These are phyloP conservation scores for Claviceps capensis DNA, from an alignment of 2,329 filamentous ascomycete genomes.

Conservation along the genomic window DNA sequence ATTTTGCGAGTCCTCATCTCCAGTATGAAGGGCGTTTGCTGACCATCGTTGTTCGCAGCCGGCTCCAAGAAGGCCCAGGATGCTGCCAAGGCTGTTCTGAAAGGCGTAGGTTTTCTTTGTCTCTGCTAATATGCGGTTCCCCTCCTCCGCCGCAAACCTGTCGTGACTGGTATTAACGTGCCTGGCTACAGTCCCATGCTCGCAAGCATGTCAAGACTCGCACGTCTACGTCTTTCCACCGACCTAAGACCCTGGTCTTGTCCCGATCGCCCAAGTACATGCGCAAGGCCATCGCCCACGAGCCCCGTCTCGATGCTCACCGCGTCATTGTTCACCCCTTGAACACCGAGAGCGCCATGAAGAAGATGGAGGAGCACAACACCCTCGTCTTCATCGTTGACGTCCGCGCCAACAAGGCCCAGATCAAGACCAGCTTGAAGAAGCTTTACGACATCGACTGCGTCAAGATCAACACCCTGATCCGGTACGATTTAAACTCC, in stretches of 20 bases:
- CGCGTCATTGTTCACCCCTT: slow-evolving; percentile 96
- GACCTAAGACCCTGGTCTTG: slow-evolving; percentile 88
- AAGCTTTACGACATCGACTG: slow-evolving; percentile 98
- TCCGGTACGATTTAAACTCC: slow-evolving; percentile 50
- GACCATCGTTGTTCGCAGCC: slow-evolving; percentile 47
- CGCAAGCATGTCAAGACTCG: slow-evolving; percentile 92
- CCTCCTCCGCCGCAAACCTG: neutral
- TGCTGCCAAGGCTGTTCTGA: slow-evolving; percentile 91
- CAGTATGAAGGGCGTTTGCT: slow-evolving; percentile 50
- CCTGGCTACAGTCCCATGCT: slow-evolving; percentile 29
- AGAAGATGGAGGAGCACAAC: slow-evolving; percentile 99
- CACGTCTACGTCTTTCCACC: slow-evolving; percentile 89
- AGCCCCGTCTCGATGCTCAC: slow-evolving; percentile 87
- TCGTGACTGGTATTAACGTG: neutral
- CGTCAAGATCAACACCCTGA: slow-evolving; percentile 98
- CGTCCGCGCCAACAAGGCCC: slow-evolving; percentile 97
- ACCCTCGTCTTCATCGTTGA: slow-evolving; percentile 97
- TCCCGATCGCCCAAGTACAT: slow-evolving; percentile 90
- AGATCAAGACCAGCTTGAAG: slow-evolving; percentile 97
- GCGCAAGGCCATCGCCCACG: slow-evolving; percentile 84
- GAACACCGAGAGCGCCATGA: slow-evolving; percentile 99
- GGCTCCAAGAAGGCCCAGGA: slow-evolving; percentile 76
- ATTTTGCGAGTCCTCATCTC: slow-evolving; percentile 58
- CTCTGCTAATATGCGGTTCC: neutral
- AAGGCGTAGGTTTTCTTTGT: slow-evolving; percentile 59